Conservation (phyloP, 176 grass and related monocot genomes). For the Ampelocalamus luodianensis region DNA sequence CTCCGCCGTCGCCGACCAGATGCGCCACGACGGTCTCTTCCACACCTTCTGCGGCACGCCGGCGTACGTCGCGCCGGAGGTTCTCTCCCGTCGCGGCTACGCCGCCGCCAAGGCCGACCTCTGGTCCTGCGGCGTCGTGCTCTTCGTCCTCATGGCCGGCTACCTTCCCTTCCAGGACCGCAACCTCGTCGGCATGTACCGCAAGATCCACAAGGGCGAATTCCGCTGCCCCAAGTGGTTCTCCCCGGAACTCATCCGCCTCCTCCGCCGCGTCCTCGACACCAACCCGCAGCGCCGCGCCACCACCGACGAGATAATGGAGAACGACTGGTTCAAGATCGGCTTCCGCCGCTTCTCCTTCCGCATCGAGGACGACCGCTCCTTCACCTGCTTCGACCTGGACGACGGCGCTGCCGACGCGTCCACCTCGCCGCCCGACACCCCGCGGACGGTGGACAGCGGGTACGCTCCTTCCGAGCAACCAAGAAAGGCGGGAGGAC, state of each 20-base stretch:
- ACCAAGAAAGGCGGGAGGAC: background rate
- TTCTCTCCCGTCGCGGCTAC: constrained; percentile 74
- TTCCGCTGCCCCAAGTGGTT: constrained; percentile 96
- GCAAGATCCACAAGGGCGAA: constrained; percentile 91
- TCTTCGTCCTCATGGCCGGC: constrained; percentile 88
- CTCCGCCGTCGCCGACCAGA: constrained; percentile 79
- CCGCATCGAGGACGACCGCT: constrained; percentile 83
- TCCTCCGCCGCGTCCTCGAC: constrained; percentile 73
- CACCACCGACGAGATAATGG: constrained; percentile 75
- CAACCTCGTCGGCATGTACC: constrained; percentile 86
- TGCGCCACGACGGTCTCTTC: constrained; percentile 82
- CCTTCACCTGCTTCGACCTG: constrained; percentile 66
- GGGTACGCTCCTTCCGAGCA: background rate
- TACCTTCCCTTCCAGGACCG: constrained; percentile 88
- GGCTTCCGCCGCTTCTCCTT: constrained; percentile 82
- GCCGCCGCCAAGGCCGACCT: constrained; percentile 79
- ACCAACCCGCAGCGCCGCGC: constrained; percentile 69
- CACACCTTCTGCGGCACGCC: constrained; percentile 99
- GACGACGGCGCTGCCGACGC: constrained; percentile 23
- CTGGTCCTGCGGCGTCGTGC: constrained; percentile 95
- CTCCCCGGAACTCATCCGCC: constrained; percentile 60
- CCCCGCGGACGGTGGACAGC: constrained; percentile 30
- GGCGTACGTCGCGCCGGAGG: constrained; percentile 93
- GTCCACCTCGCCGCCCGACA: constrained; percentile 42
- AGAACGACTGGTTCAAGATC: constrained; percentile 85